Conservation (phyloP, 2,329 filamentous ascomycete genomes). For the Geoglossum cookeanum region DNA sequence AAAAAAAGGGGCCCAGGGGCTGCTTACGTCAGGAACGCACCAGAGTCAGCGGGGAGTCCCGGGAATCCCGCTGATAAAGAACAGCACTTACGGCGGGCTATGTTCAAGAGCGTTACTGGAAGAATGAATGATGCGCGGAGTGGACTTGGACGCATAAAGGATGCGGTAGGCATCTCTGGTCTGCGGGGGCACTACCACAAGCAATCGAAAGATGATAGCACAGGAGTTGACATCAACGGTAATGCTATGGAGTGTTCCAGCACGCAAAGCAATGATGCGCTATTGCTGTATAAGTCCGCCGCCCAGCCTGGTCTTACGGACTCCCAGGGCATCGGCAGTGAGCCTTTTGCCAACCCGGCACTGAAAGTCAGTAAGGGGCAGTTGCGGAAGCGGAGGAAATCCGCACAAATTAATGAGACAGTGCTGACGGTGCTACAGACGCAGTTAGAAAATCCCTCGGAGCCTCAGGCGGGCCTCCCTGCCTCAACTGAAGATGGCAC, state of each 20-base stretch:
- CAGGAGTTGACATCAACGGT: background rate
- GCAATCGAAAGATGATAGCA: constrained; percentile 16
- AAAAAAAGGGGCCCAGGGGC: constrained; percentile 27
- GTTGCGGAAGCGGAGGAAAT: background rate
- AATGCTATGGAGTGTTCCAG: background rate
- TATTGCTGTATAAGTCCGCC: background rate
- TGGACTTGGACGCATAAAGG: constrained; percentile 69
- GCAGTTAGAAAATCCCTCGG: background rate
- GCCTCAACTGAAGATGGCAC: background rate
- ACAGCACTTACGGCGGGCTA: constrained; percentile 36
- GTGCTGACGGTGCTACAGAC: background rate
- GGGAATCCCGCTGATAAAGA: constrained; percentile 38
- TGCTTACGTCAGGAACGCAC: constrained; percentile 17
- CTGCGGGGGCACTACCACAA: constrained; percentile 24
- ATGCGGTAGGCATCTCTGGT: constrained; percentile 42
- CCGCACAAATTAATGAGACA: too few species aligned
- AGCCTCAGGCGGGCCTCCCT: background rate
- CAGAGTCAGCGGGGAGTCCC: constrained; percentile 4
- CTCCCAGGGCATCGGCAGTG: background rate
- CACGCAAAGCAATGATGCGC: background rate
- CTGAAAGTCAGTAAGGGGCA: background rate
- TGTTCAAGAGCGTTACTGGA: constrained; percentile 63
- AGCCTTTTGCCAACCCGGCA: background rate
- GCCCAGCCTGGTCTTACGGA: background rate
- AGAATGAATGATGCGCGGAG: constrained; percentile 66